Percentiles rank a stretch among this genome's conserved stretches.
phyloP scores from a whole-genome alignment of 73 alveolate genomes.

The Paramecium caudatum region DNA sequence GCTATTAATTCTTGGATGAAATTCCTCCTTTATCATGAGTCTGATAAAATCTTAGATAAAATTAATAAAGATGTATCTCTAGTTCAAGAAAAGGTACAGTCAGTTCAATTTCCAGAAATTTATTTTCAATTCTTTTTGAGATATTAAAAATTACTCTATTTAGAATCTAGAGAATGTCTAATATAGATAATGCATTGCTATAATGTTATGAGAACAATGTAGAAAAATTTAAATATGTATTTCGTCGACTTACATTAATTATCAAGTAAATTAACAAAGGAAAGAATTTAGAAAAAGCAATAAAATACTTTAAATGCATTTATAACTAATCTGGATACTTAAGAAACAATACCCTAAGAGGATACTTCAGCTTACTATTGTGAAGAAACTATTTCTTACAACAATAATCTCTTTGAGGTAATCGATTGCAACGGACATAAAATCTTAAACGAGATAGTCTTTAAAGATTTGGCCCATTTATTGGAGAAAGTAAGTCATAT shows the following conservation, averaged over 20 bases:
- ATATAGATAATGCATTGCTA: constrained; percentile 56
- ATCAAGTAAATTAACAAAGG: neutral
- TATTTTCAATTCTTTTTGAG: constrained; percentile 41
- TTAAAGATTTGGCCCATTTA: constrained; percentile 13
- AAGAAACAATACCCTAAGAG: neutral
- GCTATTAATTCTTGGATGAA: constrained; percentile 61
- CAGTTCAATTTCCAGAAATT: constrained; percentile 52
- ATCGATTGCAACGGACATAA: constrained; percentile 57
- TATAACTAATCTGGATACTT: constrained; percentile 10
- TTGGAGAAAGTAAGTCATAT: constrained; percentile 52
- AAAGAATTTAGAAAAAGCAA: constrained; percentile 29
- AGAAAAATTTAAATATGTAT: constrained; percentile 47
- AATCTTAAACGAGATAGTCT: constrained; percentile 32
- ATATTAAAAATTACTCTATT: constrained; percentile 40
- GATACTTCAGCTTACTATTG: constrained; percentile 39
- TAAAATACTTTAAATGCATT: constrained; percentile 41
- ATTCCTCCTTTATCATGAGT: constrained; percentile 26
- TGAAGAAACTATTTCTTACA: neutral
- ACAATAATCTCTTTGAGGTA: constrained; percentile 31
- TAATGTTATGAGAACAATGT: constrained; percentile 61
- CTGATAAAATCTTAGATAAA: constrained; percentile 58
- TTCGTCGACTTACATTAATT: constrained; percentile 40
- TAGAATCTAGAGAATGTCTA: constrained; percentile 40
- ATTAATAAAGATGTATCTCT: constrained; percentile 46
- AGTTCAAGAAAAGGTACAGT: constrained; percentile 33